These are phyloP conservation scores for Thelephora terrestris DNA, from an alignment of 1,284 basidiomycete genomes.

Conservation along the genomic window DNA sequence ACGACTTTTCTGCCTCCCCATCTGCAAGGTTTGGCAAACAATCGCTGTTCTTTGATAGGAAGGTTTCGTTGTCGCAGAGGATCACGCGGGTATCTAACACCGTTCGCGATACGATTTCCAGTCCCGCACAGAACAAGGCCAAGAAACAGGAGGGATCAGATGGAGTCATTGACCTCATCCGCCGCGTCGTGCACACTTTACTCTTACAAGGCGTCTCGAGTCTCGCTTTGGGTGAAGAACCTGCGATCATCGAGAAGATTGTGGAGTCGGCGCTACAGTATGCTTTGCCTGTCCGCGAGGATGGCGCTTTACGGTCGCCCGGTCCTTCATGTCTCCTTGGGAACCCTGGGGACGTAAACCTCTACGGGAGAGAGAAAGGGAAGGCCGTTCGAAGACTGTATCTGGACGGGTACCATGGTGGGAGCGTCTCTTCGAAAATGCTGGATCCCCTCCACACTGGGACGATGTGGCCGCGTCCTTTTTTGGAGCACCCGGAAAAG, in stretches of 20 bases:
- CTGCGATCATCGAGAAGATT: conserved; percentile 53
- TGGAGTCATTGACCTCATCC: conserved; percentile 65
- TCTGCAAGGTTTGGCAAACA: conserved; percentile 36
- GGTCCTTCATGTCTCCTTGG: conserved; percentile 8
- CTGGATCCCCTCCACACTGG: conserved; percentile 51
- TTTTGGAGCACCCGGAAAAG: conserved; percentile 67
- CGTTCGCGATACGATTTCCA: conserved; percentile 38
- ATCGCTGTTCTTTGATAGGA: conserved; percentile 55
- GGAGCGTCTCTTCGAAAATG: conserved; percentile 44
- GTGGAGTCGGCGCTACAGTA: conserved; percentile 69
- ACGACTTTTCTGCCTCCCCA: conserved; percentile 55
- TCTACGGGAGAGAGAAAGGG: not conserved
- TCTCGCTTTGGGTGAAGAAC: conserved; percentile 51
- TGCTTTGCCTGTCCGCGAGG: conserved; percentile 48
- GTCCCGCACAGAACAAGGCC: conserved; percentile 32
- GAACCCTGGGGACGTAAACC: not conserved
- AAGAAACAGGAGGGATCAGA: conserved; percentile 43
- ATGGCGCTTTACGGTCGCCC: conserved; percentile 22
- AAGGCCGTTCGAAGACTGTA: conserved; percentile 37
- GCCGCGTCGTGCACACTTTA: conserved; percentile 48
- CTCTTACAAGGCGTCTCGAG: conserved; percentile 37
- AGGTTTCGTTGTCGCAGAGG: conserved; percentile 44
- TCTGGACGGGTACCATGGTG: conserved; percentile 51
- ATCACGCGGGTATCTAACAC: conserved; percentile 47
- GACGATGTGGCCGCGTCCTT: conserved; percentile 60